Base-by-base conservation (phyloP, 495 filamentous ascomycete species). In the Ascodesmis nigricans region DNA sequence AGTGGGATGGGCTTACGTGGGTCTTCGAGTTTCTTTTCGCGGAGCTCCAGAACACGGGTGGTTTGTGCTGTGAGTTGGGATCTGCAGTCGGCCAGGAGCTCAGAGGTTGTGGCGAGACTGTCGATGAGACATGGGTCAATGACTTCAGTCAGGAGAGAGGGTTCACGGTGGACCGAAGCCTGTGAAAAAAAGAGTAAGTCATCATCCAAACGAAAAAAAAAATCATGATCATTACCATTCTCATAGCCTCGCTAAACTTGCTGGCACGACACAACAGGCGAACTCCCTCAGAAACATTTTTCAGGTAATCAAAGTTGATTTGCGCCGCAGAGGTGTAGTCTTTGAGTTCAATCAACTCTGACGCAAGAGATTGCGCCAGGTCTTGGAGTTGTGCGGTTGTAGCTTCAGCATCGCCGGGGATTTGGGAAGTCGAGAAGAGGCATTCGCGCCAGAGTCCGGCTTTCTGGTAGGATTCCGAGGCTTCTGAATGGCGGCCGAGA, bases 371-470 rank as follows among this genome's bases (percentile, higher is more conserved):
- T 6, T 46, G 54, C 15, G 77, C 80, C 14, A 92, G 72, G 8
- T 63, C 58, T 4, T 52, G 47, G 14, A 91, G 54, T 1, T 75
- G 70, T 14, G 1, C 2, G 3, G 2, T 2, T 2, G 21, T 10
- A 3, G 21, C 16, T 1, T 58, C 49, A 3, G 56, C 32, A 0
- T 67, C 50, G 3, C 83, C 43, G 9, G 70, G 63, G 3, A 71
- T 67, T 43, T 78, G 67, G 35, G 69, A 67, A 4, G 78, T 77
- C 39, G 59, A 61, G 55, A 74, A 81, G 40, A 97, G 64, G 7
- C 77, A 76, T 54, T 95, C 83, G 39, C 75, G 77, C 87, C 87
- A 97, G 46, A 71, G 67, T 19, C 75, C 71, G n/a, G 79, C 77
- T 9, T 69, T 65, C 36, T 74, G 68, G 55, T 84, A 97, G 48